Evolutionary conservation across 805 yeast species (phyloP).

Genomic region (Lipomyces japonicus): DNA sequence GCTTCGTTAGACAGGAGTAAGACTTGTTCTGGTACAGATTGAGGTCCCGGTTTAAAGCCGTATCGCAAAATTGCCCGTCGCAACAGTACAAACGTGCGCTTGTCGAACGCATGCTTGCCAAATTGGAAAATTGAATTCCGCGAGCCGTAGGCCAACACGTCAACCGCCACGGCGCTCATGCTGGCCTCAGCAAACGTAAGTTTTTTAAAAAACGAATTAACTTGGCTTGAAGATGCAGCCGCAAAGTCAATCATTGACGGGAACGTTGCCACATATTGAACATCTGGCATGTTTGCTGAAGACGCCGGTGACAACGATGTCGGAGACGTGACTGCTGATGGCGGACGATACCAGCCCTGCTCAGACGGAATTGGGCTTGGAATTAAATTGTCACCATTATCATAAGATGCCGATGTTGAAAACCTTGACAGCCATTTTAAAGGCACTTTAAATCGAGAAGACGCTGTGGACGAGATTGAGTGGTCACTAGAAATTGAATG

Average conservation of each 20-base stretch:
- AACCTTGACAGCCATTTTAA: too few species aligned
- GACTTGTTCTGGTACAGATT: constrained; percentile 11
- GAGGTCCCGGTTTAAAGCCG: constrained; percentile 1
- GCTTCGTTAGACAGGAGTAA: constrained; percentile 13
- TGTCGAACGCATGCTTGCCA: background rate
- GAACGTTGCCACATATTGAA: background rate
- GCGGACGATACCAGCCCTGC: too few species aligned
- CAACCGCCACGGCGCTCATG: constrained; percentile 9
- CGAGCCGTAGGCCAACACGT: constrained; percentile 3
- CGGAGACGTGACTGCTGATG: background rate
- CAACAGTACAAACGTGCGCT: constrained; percentile 17
- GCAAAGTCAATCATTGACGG: background rate
- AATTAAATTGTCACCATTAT: too few species aligned
- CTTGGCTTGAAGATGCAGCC: background rate
- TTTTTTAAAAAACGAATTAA: constrained; percentile 7
- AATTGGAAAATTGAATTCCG: constrained; percentile 3
- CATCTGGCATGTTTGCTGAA: too few species aligned
- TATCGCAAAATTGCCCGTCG: constrained; percentile 18
- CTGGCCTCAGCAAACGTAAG: constrained; percentile 14
- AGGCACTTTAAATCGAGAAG: too few species aligned
- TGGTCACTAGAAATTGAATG: too few species aligned
- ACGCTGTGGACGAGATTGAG: too few species aligned
- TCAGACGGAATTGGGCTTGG: too few species aligned
- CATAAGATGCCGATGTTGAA: too few species aligned
- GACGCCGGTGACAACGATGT: background rate